A percentile compares a stretch with the other conserved stretches of the same genome.
Conservation (phyloP, 176 grass and related monocot genomes). For the Oryza meyeriana region DNA sequence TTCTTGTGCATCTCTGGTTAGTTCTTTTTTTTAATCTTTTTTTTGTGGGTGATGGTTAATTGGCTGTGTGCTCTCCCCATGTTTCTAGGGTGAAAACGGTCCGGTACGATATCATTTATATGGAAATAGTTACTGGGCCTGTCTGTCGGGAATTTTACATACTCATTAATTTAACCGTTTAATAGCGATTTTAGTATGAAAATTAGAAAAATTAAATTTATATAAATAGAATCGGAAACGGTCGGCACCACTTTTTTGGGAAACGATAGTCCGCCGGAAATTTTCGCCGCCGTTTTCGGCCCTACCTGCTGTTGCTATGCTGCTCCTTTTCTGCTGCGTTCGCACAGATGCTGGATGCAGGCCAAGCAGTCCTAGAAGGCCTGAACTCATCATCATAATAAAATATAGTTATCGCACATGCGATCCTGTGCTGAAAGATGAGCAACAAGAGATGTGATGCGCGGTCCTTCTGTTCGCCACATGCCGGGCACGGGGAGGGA, state of each 20-base stretch:
- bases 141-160: too few relatives aligned
- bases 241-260: too few relatives aligned
- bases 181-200: too few relatives aligned
- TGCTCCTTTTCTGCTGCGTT: background rate
- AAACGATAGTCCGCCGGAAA: too few relatives aligned
- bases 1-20: constrained; percentile 1
- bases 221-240: too few relatives aligned
- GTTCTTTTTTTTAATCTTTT: background rate
- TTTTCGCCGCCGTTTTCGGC: too few relatives aligned
- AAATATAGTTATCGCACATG: constrained; percentile 5
- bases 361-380: background rate
- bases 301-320: background rate
- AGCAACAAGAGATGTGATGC: background rate
- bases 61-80: background rate
- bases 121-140: too few relatives aligned
- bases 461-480: constrained; percentile 7
- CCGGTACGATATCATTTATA: too few relatives aligned
- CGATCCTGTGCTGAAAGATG: background rate
- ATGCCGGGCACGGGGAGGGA: constrained; percentile 5
- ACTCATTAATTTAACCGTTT: too few relatives aligned
- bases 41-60: background rate
- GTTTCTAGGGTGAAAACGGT: too few relatives aligned
- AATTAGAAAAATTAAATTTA: too few relatives aligned
- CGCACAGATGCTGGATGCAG: background rate
- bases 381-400: background rate